Base-by-base conservation (phyloP, 306 rosid species). In the Gastrolobium bilobum region DNA sequence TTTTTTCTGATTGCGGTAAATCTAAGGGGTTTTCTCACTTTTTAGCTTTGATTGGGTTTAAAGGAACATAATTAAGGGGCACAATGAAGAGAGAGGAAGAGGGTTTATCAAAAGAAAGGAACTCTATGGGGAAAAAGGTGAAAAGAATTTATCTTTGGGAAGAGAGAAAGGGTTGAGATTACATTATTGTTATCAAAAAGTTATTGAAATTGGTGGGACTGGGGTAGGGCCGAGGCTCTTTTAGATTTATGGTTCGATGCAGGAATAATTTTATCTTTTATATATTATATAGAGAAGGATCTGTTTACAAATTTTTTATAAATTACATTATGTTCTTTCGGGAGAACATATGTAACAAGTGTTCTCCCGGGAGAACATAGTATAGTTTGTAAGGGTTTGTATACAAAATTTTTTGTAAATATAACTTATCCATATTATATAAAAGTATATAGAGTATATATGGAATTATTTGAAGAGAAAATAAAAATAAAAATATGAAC, bases 131-230 rank as follows among this genome's bases (percentile, higher is more conserved):
- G 10, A 6, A 81, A 75, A 58, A 34, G 20, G 44, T 20, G 1
- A 33, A 69, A 39, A 71, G 2, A 47, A 61, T 53, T 71, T 42
- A 31, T 73, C 57, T 62, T 85, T 31, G 88, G 81, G 68, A 76
- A 53, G 44, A 53, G 86, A 82, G 60, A 74, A 80, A 79, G 74
- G 20, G 1, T 2, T 0, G 26, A 8, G 61, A 76, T 75, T 69
- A 44, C 4, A 37, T 51, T 68, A 79, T 64, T 44, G 54, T 53
- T 35, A 61, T 3, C 1, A 29, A 81, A 81, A 77, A 73, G 81
- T 68, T 62, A 78, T 78, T 8, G 86, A 73, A 68, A 85, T 82
- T 74, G 10, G 76, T 84, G 73, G 51, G 77, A 40, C 59, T 11
- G 48, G 40, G 37, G 4, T 13, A 53, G 77, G 57, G 3, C 20